Evolutionary conservation across 2,329 filamentous ascomycete species (phyloP).

Genomic region (Diaporthe ilicicola): DNA sequence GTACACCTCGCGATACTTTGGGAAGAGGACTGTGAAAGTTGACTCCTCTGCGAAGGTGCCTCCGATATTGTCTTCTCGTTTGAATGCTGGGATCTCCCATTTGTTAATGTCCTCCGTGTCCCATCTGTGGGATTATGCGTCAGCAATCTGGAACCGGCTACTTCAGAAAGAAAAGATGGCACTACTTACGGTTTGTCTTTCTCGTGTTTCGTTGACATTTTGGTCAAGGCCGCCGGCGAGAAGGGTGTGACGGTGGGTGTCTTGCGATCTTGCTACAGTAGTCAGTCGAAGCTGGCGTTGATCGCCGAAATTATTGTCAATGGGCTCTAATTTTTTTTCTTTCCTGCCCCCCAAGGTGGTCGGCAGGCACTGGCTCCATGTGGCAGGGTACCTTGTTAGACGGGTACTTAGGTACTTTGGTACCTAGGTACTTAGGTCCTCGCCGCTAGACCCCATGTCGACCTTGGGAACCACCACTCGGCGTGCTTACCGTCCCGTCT

Average conservation of each 20-base stretch:
- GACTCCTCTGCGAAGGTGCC: constrained; percentile 94
- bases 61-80: constrained; percentile 81
- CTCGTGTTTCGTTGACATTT: constrained; percentile 89
- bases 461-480: not conserved
- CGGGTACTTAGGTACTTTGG: not conserved
- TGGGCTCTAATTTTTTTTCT: constrained; percentile 16
- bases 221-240: constrained; percentile 1
- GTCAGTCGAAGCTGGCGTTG: not conserved
- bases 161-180: not conserved
- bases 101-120: constrained; percentile 98
- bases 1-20: constrained; percentile 96
- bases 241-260: not conserved
- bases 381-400: no score
- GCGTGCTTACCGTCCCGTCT: constrained; percentile 1
- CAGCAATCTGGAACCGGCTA: not conserved
- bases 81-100: constrained; percentile 92
- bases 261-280: not conserved
- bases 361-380: constrained; percentile 5
- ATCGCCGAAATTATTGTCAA: constrained; percentile 11
- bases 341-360: no score
- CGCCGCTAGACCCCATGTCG: not conserved
- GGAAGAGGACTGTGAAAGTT: constrained; percentile 86
- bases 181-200: constrained; percentile 75
- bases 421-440: not conserved
- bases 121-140: constrained; percentile 57